Evolutionary conservation across 768 basidiomycete genomes (phyloP), one percentile per base, ranked within the genome.

Genomic region (Tylopilus sp.): DNA sequence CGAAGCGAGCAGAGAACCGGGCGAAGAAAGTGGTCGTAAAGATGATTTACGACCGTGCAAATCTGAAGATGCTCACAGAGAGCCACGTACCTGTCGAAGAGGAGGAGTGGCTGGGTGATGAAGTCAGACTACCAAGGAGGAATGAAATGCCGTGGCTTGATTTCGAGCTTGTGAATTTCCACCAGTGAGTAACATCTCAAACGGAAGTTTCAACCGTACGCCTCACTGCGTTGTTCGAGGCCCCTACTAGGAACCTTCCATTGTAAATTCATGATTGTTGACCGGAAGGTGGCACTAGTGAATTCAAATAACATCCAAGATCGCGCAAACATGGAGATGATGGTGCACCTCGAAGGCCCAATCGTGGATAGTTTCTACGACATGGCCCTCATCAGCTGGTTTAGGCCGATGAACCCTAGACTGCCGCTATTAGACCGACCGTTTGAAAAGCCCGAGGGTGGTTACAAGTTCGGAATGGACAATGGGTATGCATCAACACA

Each of bases 271-370:
- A 73, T 87, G 70, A 72, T 88, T 38, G 80, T 87, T 2, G 86
- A 89, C 63, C 74, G 85, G n/a, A 81, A 79, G 59, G 71, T 85
- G 31, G 85, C 83, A 1, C 66, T 86, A 49, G 67, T 88, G 48
- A 83, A 84, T 64, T 79, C 77, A 45, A 86, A 86, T 68, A 87
- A 87, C 51, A 83, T 87, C 36, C 85, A 85, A 68, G 79, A 82
- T 57, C 74, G 77, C 19, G 70, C 74, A 8, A 77, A 79, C 58
- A 57, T 76, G 54, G 77, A 82, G 67, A 80, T 86, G 78, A 85
- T 85, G 84, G 66, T 78, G 6, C 85, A 86, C 57, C 74, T 87
- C 38, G 86, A 88, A 62, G 86, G 86, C 0, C 81, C 83, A 1
- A 77, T 89, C 48, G 86, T 88, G 52, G 78, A 87, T 51, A 74